A percentile compares a stretch with the other conserved stretches of the same genome.
Conservation (phyloP, 2,329 filamentous ascomycete species). For the Paraphaeosphaeria sporulosa region DNA sequence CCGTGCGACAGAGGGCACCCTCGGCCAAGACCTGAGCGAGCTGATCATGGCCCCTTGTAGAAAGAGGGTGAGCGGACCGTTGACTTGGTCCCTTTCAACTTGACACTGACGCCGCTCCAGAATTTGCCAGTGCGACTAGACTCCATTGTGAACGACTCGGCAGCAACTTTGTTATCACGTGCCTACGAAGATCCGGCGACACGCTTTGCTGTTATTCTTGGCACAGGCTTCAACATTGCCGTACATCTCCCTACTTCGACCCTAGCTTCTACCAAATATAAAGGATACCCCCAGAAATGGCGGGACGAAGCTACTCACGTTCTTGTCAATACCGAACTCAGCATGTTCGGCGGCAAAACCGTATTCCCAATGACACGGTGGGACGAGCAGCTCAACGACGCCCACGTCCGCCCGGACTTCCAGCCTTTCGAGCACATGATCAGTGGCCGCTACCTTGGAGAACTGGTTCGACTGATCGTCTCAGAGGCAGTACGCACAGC, state of each 20-base stretch:
- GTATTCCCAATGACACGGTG: conserved; percentile 66
- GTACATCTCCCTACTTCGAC: conserved; percentile 65
- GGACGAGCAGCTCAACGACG: conserved; percentile 67
- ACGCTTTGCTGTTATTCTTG: conserved; percentile 69
- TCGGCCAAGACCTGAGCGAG: conserved; percentile 66
- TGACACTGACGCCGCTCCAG: conserved; percentile 32
- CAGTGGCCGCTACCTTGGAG: conserved; percentile 69
- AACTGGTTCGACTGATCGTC: conserved; percentile 68
- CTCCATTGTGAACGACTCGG: conserved; percentile 70
- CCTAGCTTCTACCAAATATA: conserved; percentile 64
- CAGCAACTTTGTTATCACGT: conserved; percentile 67
- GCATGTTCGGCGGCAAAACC: conserved; percentile 67
- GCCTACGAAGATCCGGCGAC: conserved; percentile 68
- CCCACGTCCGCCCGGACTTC: conserved; percentile 66
- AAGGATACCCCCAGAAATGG: conserved; percentile 62
- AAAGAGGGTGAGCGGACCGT: conserved; percentile 49
- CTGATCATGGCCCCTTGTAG: conserved; percentile 67
- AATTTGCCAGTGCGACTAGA: conserved; percentile 66
- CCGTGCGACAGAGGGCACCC: conserved; percentile 64
- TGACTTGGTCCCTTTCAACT: conserved; percentile 5
- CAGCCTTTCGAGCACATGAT: conserved; percentile 72
- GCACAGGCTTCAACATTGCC: conserved; percentile 71
- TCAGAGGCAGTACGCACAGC: conserved; percentile 65
- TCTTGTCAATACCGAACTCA: conserved; percentile 71
- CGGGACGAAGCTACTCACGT: conserved; percentile 65